Conservation (phyloP, 495 filamentous ascomycete genomes). For the Lepraria neglecta region DNA sequence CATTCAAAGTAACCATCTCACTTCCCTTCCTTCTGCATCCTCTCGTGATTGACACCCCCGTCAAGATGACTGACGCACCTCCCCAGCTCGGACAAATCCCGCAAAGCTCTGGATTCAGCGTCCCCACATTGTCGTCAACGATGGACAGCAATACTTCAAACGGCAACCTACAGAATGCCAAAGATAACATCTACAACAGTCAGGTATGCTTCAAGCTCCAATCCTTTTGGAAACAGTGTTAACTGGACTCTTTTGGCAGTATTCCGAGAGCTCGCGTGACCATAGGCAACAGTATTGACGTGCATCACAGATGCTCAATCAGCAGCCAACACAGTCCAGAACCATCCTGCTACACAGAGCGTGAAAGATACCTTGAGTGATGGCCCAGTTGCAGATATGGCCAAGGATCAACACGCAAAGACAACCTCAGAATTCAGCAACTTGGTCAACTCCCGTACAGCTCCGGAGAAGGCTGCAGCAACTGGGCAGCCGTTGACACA, state of each 20-base stretch:
- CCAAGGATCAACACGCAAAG: constrained; percentile 66
- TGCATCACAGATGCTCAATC: constrained; percentile 30
- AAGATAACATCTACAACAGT: constrained; percentile 32
- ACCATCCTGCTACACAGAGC: constrained; percentile 36
- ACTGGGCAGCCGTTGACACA: constrained; percentile 79
- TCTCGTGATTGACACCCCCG: not conserved
- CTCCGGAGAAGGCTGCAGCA: constrained; percentile 60
- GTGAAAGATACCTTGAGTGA: constrained; percentile 29
- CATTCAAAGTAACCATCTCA: constrained; percentile 10
- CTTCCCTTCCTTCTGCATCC: not conserved
- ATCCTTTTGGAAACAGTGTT: constrained; percentile 1
- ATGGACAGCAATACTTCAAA: constrained; percentile 22
- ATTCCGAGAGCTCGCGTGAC: constrained; percentile 28
- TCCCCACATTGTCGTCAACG: constrained; percentile 24
- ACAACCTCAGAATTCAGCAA: constrained; percentile 68
- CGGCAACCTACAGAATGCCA: constrained; percentile 28
- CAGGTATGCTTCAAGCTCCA: constrained; percentile 25
- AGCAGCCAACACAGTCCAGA: constrained; percentile 32
- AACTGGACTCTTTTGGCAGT: constrained; percentile 18
- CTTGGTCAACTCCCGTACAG: constrained; percentile 62
- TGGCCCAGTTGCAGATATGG: constrained; percentile 69
- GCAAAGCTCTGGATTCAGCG: constrained; percentile 21
- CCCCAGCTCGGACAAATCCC: constrained; percentile 25
- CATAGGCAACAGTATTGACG: constrained; percentile 24
- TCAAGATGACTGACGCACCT: constrained; percentile 23